Conservation (phyloP, 805 yeast genomes). For the Pichia scutulata region DNA sequence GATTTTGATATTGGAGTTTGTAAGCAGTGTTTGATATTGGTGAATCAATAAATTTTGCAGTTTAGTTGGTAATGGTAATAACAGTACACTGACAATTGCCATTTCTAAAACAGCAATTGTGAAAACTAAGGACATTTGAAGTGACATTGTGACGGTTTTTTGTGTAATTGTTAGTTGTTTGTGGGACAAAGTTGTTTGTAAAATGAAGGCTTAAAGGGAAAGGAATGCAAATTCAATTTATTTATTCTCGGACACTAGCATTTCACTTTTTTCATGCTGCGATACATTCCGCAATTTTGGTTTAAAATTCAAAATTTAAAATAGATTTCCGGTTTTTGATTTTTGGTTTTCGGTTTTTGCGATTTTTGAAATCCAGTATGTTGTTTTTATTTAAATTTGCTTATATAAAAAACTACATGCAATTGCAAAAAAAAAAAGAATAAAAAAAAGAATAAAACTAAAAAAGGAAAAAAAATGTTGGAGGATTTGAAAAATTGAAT, state of each 20-base stretch:
- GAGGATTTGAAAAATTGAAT: background rate
- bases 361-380: background rate
- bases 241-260: too few relatives aligned
- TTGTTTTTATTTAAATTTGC: background rate
- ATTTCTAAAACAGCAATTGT: slow-evolving; percentile 38
- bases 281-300: too few relatives aligned
- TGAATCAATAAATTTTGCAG: slow-evolving; percentile 33
- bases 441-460: background rate
- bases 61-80: slow-evolving; percentile 43
- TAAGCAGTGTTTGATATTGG: slow-evolving; percentile 24
- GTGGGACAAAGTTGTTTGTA: too few relatives aligned
- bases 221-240: too few relatives aligned
- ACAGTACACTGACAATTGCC: slow-evolving; percentile 34
- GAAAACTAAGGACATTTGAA: slow-evolving; percentile 31
- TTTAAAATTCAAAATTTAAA: too few relatives aligned
- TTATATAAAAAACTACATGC: background rate
- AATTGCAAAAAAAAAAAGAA: background rate
- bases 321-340: too few relatives aligned
- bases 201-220: background rate
- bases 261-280: too few relatives aligned
- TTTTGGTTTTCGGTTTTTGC: background rate
- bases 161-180: background rate
- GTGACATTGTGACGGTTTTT: slow-evolving; percentile 18
- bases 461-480: background rate
- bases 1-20: slow-evolving; percentile 33